A percentile compares a stretch with the other conserved stretches of the same genome.
These are phyloP conservation scores for Mycena maculata DNA, from an alignment of 768 basidiomycete species.

Conservation along the genomic window DNA sequence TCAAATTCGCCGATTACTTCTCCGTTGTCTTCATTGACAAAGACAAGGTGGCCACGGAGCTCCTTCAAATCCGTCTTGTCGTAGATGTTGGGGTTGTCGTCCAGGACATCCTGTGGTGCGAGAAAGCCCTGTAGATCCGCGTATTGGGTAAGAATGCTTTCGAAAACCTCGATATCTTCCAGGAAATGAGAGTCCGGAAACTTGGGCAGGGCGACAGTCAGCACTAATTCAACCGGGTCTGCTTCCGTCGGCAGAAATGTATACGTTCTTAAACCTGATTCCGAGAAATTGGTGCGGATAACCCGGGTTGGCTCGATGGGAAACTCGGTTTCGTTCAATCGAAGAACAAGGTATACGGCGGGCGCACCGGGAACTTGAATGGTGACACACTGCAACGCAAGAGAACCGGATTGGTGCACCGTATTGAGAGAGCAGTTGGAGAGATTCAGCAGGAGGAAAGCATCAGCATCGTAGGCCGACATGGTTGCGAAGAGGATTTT, in stretches of 20 bases:
- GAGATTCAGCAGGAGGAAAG: conserved; percentile 67
- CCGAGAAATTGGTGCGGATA: conserved; percentile 53
- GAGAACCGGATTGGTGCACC: conserved; percentile 53
- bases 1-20: conserved; percentile 79
- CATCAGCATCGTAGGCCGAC: conserved; percentile 45
- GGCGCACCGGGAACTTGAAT: conserved; percentile 49
- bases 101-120: conserved; percentile 11
- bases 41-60: conserved; percentile 69
- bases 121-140: conserved; percentile 53
- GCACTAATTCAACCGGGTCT: conserved; percentile 51
- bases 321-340: conserved; percentile 64
- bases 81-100: conserved; percentile 21
- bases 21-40: conserved; percentile 79
- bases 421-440: conserved; percentile 57
- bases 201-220: conserved; percentile 48
- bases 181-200: conserved; percentile 48
- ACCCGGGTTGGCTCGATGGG: conserved; percentile 68
- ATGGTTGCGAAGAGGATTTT: too few species aligned
- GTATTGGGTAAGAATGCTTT: conserved; percentile 76
- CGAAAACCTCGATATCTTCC: conserved; percentile 73
- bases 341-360: conserved; percentile 72
- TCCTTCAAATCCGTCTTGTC: conserved; percentile 45
- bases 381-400: conserved; percentile 74
- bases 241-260: conserved; percentile 54
- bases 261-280: conserved; percentile 54